A percentile compares a stretch with the other conserved stretches of the same genome.
These are phyloP conservation scores for Rhytidiadelphus loreus DNA, from an alignment of 225 moss, liverwort and hornwort genomes.

Conservation along the genomic window DNA sequence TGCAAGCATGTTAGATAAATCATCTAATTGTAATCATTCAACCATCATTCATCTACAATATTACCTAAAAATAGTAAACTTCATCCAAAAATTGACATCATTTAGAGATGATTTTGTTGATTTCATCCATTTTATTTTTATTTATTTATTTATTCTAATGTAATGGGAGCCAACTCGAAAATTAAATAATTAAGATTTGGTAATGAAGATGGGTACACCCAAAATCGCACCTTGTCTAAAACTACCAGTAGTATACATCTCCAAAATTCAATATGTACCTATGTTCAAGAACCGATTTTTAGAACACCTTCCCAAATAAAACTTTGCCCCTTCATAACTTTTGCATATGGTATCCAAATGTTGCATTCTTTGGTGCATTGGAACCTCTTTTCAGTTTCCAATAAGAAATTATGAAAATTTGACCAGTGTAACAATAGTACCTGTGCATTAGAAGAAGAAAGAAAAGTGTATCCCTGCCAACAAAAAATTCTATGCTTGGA, in stretches of 20 bases:
- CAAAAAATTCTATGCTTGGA: not conserved
- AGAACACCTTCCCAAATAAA: not conserved
- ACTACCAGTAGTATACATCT: not conserved
- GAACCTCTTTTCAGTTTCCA: not conserved
- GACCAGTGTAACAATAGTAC: fast-evolving
- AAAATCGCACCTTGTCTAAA: not conserved
- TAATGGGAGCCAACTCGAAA: fast-evolving
- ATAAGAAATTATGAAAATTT: not conserved
- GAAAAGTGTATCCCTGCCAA: no score
- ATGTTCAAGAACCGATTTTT: not conserved
- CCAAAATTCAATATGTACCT: no score
- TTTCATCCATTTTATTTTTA: not conserved
- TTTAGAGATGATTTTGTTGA: fast-evolving
- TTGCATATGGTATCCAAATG: not conserved
- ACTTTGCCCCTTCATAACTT: not conserved
- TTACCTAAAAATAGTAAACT: not conserved
- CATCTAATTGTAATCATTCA: fast-evolving
- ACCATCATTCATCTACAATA: not conserved
- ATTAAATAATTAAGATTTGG: no score
- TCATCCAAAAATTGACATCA: not conserved
- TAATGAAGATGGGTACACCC: fast-evolving
- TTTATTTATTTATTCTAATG: not conserved
- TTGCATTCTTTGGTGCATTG: not conserved
- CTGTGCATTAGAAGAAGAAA: not conserved
- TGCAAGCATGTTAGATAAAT: not conserved